Percentiles rank a stretch among this genome's conserved stretches.
These are phyloP conservation scores for Crataegus laevigata DNA, from an alignment of 306 rosid species.

Conservation along the genomic window DNA sequence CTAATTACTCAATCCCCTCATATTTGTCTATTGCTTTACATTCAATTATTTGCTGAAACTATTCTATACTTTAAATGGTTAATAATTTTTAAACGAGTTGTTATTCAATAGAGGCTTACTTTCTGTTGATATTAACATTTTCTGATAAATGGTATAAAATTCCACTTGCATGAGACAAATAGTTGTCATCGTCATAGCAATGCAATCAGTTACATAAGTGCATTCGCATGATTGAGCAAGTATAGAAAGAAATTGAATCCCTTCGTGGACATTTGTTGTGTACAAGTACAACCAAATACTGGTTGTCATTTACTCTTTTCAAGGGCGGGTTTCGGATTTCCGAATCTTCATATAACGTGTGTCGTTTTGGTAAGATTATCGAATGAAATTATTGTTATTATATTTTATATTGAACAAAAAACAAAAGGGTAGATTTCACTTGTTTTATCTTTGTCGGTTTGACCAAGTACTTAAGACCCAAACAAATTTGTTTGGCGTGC, in stretches of 20 bases:
- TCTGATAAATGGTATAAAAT: background rate
- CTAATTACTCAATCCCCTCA: background rate
- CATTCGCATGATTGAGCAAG: background rate
- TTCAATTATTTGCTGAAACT: background rate
- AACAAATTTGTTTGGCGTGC: slow-evolving; percentile 1
- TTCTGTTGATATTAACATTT: background rate
- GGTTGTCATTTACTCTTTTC: slow-evolving; percentile 10
- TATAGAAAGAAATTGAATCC: background rate
- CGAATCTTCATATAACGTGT: slow-evolving; percentile 2
- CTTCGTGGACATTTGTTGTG: background rate
- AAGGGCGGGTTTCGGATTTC: slow-evolving; percentile 10
- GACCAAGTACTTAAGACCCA: background rate
- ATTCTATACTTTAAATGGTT: background rate
- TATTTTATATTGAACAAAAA: background rate
- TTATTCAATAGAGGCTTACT: background rate
- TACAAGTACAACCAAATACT: background rate
- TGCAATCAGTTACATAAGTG: background rate
- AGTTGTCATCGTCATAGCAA: background rate
- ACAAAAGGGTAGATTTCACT: background rate
- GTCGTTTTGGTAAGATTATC: background rate
- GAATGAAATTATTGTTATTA: background rate
- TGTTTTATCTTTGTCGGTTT: background rate
- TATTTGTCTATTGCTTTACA: background rate
- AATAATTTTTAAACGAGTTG: background rate
- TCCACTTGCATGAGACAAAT: background rate